A percentile compares a stretch with the other conserved stretches of the same genome.
phyloP scores from a whole-genome alignment of 1,139 yeast species.

The Torulaspora pretoriensis region DNA sequence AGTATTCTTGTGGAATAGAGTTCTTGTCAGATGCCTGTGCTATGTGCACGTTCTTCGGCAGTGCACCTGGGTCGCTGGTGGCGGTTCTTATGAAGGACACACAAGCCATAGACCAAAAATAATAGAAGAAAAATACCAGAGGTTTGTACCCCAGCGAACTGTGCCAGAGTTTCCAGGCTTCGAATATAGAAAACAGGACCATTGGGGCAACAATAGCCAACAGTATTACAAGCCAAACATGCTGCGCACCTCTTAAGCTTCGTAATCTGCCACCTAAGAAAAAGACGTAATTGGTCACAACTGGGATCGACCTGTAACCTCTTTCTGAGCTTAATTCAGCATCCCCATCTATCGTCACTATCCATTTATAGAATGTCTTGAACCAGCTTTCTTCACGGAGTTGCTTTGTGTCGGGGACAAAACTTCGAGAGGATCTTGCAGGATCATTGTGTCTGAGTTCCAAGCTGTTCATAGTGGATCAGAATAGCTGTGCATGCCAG shows the following conservation, averaged over 20 bases:
- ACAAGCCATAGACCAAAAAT: slow-evolving; percentile 51
- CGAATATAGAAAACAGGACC: slow-evolving; percentile 49
- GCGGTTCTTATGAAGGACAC: slow-evolving; percentile 52
- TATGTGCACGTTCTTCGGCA: slow-evolving; percentile 66
- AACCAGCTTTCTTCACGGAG: slow-evolving; percentile 7
- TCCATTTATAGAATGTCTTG: slow-evolving; percentile 24
- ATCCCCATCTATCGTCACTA: slow-evolving; percentile 30
- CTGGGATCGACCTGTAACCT: slow-evolving; percentile 26
- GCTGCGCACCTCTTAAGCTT: slow-evolving; percentile 39
- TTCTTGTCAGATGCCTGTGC: slow-evolving; percentile 39
- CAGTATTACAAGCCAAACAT: slow-evolving; percentile 40
- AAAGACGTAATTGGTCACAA: slow-evolving; percentile 40
- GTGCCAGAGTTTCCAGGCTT: slow-evolving; percentile 30
- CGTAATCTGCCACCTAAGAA: slow-evolving; percentile 64
- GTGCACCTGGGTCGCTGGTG: slow-evolving; percentile 63
- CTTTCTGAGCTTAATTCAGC: slow-evolving; percentile 15
- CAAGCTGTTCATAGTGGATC: background rate
- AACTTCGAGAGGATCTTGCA: background rate
- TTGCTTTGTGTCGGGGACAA: no score
- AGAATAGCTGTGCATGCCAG: background rate
- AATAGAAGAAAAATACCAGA: slow-evolving; percentile 53
- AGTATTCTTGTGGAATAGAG: slow-evolving; percentile 60
- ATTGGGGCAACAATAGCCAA: slow-evolving; percentile 44
- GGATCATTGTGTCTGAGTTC: background rate
- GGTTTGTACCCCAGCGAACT: slow-evolving; percentile 49